These are phyloP conservation scores for Saraca asoca DNA, from an alignment of 331 rosid genomes.

Conservation along the genomic window DNA sequence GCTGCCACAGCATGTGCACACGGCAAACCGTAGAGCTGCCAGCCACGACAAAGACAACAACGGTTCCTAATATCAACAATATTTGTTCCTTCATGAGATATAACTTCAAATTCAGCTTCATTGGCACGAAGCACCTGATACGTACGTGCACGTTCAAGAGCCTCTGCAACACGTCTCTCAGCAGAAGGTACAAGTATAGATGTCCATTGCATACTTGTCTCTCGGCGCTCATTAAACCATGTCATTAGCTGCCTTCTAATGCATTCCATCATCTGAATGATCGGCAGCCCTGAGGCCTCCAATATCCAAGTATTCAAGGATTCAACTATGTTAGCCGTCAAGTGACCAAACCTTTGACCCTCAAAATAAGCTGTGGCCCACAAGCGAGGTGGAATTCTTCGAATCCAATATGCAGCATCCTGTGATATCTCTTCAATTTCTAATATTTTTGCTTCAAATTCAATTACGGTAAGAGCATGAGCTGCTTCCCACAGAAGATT, in stretches of 20 bases:
- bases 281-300: slow-evolving; percentile 89
- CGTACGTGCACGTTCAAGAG: slow-evolving; percentile 80
- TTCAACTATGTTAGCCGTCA: slow-evolving; percentile 80
- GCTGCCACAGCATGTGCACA: slow-evolving; percentile 96
- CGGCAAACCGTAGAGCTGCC: slow-evolving; percentile 92
- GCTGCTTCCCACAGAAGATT: slow-evolving; percentile 91
- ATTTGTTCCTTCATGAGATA: slow-evolving; percentile 79
- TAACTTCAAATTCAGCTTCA: slow-evolving; percentile 89
- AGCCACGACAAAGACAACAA: slow-evolving; percentile 82
- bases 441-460: slow-evolving; percentile 71
- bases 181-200: slow-evolving; percentile 86
- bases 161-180: slow-evolving; percentile 78
- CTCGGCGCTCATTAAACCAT: slow-evolving; percentile 88
- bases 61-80: slow-evolving; percentile 85
- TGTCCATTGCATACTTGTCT: slow-evolving; percentile 94
- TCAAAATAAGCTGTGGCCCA: slow-evolving; percentile 95
- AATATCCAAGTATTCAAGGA: slow-evolving; percentile 71
- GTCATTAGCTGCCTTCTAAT: slow-evolving; percentile 94
- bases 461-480: slow-evolving; percentile 75
- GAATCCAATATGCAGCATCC: slow-evolving; percentile 87
- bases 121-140: slow-evolving; percentile 91
- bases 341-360: slow-evolving; percentile 83
- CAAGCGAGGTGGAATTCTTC: slow-evolving; percentile 79
- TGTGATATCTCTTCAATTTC: slow-evolving; percentile 86
- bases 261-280: slow-evolving; percentile 93